phyloP scores from a whole-genome alignment of 129 eudicot genomes.

The Erigeron canadensis region DNA sequence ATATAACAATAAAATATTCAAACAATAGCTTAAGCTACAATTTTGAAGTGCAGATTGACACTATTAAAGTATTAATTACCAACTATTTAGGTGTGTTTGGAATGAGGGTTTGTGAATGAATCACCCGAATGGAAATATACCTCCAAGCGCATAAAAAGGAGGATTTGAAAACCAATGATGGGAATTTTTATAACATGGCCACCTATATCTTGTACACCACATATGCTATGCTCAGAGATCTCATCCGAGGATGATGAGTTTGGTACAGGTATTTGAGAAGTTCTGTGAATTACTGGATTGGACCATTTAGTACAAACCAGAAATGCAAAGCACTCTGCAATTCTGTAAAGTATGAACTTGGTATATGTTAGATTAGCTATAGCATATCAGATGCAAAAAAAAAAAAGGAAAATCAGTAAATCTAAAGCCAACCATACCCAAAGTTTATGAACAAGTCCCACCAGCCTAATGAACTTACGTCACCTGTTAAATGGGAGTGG shows the following conservation, averaged over 20 bases:
- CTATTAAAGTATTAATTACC: too few species aligned
- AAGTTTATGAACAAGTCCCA: conserved; percentile 83
- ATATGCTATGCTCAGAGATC: conserved; percentile 42
- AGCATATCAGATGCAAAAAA: background rate
- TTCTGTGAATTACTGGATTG: conserved; percentile 66
- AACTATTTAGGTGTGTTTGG: too few species aligned
- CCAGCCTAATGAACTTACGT: conserved; percentile 72
- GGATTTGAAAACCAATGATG: conserved; percentile 64
- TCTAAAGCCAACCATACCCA: conserved; percentile 43
- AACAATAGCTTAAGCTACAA: conserved; percentile 7
- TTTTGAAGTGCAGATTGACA: background rate
- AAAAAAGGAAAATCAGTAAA: background rate
- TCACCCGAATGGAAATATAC: conserved; percentile 32
- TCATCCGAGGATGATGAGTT: conserved; percentile 63
- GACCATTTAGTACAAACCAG: conserved; percentile 96
- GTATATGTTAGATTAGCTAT: conserved; percentile 6
- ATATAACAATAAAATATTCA: conserved; percentile 7
- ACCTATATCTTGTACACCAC: conserved; percentile 71
- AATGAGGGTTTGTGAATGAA: background rate
- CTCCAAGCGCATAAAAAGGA: conserved; percentile 81
- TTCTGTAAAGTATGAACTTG: conserved; percentile 39
- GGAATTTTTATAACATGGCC: conserved; percentile 82
- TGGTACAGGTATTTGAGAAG: conserved; percentile 42
- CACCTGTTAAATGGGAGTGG: conserved; percentile 44
- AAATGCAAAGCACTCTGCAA: conserved; percentile 87